Base-by-base conservation (phyloP, 306 rosid species). In the Acacia melanoxylon region DNA sequence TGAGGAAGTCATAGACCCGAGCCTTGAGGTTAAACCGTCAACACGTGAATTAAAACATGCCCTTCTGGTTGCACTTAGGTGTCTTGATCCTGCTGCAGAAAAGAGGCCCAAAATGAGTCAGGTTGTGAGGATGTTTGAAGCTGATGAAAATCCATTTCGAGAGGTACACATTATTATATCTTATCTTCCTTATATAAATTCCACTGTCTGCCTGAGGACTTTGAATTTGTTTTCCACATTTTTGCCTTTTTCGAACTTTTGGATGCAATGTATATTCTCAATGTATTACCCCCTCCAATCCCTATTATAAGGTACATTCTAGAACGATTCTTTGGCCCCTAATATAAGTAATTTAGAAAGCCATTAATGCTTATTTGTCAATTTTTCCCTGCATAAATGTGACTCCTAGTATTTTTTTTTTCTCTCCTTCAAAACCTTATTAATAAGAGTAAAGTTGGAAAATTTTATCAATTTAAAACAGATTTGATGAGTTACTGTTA, bases 21-120 rank as follows among this genome's bases (percentile, higher is more conserved):
- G 74, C 85, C 89, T 92, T 63, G 91, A 92, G 84, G 89, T 81
- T 58, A 92, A 92, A 78, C 94, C 97, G 14, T 52, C 89, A 22
- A 86, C 85, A 8, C 92, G 92, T 15, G 91, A 89, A 7, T 85
- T 90, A 44, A 92, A 92, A 81, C 94, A 89, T 8, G 86, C 91
- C 76, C 94, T 92, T 79, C 85, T 92, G 77, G 93, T 89, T 24
- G 89, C 90, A 10, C 87, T 92, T 51, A 84, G 91, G 84, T 92
- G 97, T 87, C 92, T 92, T 62, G 97, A 92, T 85, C 92, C 90
- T 2, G 92, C 89, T 78, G 68, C 90, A 46, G 94, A 92, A 44
- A 92, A 89, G 84, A 86, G 97, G 74, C 97, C 97, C 56, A 90
- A 85, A 89, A 92, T 92, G 97, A 86, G 90, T 83, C 97, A 90